Percentiles rank a stretch among this genome's conserved stretches.
These are phyloP conservation scores for Chloranthus sessilifolius DNA, from an alignment of 164 flowering plant genomes.

Conservation along the genomic window DNA sequence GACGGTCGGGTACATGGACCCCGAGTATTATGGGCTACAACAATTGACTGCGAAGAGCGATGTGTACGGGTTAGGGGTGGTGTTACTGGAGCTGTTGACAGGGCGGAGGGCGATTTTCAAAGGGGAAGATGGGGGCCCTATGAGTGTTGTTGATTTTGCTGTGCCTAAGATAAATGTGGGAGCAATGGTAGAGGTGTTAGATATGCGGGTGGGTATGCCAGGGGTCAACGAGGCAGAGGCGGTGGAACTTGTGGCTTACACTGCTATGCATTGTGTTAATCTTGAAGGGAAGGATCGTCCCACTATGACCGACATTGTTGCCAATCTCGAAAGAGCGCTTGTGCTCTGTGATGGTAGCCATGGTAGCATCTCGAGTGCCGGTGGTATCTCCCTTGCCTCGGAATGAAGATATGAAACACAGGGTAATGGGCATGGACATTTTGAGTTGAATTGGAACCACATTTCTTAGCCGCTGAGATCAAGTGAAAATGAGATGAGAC, in stretches of 20 bases:
- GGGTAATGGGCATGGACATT: not conserved
- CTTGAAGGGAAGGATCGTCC: conserved; percentile 93
- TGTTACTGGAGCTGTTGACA: conserved; percentile 73
- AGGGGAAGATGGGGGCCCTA: conserved; percentile 43
- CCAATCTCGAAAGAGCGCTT: conserved; percentile 81
- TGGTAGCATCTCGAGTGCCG: conserved; percentile 72
- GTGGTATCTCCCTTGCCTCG: conserved; percentile 38
- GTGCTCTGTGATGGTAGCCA: conserved; percentile 63
- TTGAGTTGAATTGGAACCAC: too few species aligned
- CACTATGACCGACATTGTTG: conserved; percentile 79
- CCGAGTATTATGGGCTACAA: conserved; percentile 86
- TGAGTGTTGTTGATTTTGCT: conserved; percentile 73
- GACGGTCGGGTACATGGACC: conserved; percentile 97
- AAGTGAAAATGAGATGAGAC: too few species aligned
- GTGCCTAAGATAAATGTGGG: conserved; percentile 67
- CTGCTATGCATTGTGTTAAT: conserved; percentile 84
- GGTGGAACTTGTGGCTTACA: conserved; percentile 84
- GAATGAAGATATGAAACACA: too few species aligned
- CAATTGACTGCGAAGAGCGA: conserved; percentile 92
- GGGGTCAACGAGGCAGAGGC: conserved; percentile 67
- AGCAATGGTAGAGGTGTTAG: conserved; percentile 56
- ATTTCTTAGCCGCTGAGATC: too few species aligned
- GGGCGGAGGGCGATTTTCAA: conserved; percentile 89
- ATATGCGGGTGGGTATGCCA: conserved; percentile 61
- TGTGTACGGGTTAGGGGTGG: conserved; percentile 93